Evolutionary conservation across 148 eudicot species (phyloP).

Genomic region (Gaultheria prostrata): DNA sequence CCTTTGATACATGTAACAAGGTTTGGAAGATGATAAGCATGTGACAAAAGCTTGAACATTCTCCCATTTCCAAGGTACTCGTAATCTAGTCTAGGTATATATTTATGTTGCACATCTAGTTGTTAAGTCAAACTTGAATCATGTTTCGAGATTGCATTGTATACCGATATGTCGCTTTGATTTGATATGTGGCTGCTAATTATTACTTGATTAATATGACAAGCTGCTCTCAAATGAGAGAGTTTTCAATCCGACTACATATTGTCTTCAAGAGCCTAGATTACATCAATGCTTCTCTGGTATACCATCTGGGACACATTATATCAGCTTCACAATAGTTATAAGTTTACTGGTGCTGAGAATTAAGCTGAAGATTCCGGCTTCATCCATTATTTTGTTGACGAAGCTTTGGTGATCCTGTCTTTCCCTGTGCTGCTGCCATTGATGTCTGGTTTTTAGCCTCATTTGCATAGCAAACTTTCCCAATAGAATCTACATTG

Average conservation of each 20-base stretch:
- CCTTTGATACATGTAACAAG: constrained; percentile 53
- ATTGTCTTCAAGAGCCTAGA: not conserved
- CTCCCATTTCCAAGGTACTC: not conserved
- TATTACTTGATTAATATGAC: not conserved
- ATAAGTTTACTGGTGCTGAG: not conserved
- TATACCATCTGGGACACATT: not conserved
- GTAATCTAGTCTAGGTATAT: too few relatives aligned
- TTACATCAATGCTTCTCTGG: not conserved
- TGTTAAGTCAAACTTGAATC: not conserved
- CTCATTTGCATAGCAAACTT: constrained; percentile 21
- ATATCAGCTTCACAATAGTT: not conserved
- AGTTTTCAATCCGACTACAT: not conserved
- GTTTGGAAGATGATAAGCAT: constrained; percentile 66
- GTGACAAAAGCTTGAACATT: constrained; percentile 1
- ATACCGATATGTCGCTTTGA: not conserved
- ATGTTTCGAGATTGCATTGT: not conserved
- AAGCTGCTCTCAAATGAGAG: not conserved
- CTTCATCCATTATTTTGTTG: not conserved
- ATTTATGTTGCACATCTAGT: not conserved
- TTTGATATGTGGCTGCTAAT: not conserved
- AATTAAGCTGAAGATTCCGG: not conserved
- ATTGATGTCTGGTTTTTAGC: not conserved
- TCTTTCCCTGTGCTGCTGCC: not conserved
- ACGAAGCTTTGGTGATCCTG: not conserved
- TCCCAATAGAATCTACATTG: not conserved